Percentiles rank a stretch among this genome's conserved stretches.
Evolutionary conservation across 768 basidiomycete species (phyloP).

Genomic region (Tricholoma matsutake): DNA sequence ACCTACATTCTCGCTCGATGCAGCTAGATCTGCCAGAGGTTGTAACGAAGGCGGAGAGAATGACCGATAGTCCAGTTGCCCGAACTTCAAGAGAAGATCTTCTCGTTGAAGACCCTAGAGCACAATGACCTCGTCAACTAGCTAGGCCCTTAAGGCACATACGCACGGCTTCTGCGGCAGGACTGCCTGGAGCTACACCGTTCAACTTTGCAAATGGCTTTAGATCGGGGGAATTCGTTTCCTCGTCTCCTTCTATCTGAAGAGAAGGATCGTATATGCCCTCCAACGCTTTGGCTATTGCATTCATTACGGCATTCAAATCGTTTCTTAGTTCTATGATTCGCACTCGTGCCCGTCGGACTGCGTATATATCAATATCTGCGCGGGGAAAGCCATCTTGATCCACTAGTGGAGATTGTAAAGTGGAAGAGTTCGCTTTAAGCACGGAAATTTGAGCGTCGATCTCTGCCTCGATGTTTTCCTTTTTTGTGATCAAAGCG

Average conservation of each 20-base stretch:
- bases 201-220: conserved; percentile 80
- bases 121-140: not conserved
- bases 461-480: conserved; percentile 71
- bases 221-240: conserved; percentile 12
- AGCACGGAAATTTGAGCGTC: conserved; percentile 60
- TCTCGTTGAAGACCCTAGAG: conserved; percentile 61
- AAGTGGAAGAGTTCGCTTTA: conserved; percentile 55
- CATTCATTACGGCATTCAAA: conserved; percentile 56
- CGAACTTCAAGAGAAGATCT: conserved; percentile 77
- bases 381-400: conserved; percentile 85
- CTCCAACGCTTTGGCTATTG: conserved; percentile 67
- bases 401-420: conserved; percentile 79
- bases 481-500: conserved; percentile 64
- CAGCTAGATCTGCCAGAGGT: conserved; percentile 71
- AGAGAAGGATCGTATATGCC: conserved; percentile 54
- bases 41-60: conserved; percentile 54
- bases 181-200: conserved; percentile 74
- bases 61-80: conserved; percentile 49
- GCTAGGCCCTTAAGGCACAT: not conserved
- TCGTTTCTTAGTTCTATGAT: conserved; percentile 86
- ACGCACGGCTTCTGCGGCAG: conserved; percentile 76
- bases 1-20: conserved; percentile 75
- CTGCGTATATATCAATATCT: conserved; percentile 81
- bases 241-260: conserved; percentile 20
- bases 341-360: conserved; percentile 69